phyloP scores from a whole-genome alignment of 2,329 filamentous ascomycete genomes.

The Cryphonectria nitschkei region DNA sequence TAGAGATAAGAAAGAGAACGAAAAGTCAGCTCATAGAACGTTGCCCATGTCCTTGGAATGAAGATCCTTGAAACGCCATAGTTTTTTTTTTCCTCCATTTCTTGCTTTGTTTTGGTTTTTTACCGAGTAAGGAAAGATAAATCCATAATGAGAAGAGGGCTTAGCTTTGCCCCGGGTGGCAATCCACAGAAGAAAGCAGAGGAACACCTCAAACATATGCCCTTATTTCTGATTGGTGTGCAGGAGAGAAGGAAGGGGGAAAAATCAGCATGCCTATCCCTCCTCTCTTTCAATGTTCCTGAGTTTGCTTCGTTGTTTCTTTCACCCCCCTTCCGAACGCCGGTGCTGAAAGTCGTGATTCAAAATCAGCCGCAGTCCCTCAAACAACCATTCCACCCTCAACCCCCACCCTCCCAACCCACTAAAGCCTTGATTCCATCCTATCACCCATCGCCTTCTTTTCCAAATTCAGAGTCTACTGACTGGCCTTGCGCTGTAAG shows the following conservation, averaged over 20 bases:
- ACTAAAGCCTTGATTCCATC: neutral
- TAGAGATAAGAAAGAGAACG: neutral
- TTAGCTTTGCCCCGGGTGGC: neutral
- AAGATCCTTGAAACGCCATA: neutral
- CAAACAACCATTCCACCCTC: neutral
- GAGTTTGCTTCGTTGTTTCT: constrained; percentile 4
- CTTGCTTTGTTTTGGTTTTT: neutral
- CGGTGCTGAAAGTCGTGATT: neutral
- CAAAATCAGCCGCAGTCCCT: neutral
- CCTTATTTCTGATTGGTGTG: neutral
- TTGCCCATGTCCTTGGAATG: neutral
- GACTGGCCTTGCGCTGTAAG: neutral
- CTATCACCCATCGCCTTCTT: constrained; percentile 2
- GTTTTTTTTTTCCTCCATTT: neutral
- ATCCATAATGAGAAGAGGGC: neutral
- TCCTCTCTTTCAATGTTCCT: neutral
- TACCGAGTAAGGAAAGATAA: neutral
- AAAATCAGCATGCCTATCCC: neutral
- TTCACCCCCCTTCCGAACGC: neutral
- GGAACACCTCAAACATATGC: neutral
- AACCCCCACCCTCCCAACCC: neutral
- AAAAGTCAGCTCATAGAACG: neutral
- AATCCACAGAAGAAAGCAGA: neutral
- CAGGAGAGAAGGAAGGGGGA: neutral
- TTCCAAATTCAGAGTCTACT: neutral